These are phyloP conservation scores for Sonneratia alba DNA, from an alignment of 345 rosid genomes.

Conservation along the genomic window DNA sequence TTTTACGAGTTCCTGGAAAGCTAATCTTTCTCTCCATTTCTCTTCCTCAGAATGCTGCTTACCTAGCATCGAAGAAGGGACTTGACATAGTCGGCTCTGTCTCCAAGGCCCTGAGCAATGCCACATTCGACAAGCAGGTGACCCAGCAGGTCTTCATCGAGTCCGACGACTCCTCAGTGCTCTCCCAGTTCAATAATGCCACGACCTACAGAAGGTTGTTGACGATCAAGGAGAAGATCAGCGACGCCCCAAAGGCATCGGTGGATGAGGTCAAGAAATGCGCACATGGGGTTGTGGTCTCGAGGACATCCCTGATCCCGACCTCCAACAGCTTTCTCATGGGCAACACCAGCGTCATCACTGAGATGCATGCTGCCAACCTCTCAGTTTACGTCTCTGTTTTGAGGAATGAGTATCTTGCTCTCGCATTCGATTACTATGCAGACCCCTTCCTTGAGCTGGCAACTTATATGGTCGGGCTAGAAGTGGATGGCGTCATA, in stretches of 20 bases:
- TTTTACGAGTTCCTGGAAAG: background rate
- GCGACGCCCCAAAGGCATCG: constrained; percentile 40
- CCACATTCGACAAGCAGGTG: constrained; percentile 59
- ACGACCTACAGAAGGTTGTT: constrained; percentile 50
- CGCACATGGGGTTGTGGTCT: constrained; percentile 53
- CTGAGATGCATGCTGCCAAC: constrained; percentile 51
- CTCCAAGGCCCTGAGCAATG: constrained; percentile 41
- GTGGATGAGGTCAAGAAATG: constrained; percentile 56
- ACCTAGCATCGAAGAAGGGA: constrained; percentile 71
- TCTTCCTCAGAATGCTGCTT: constrained; percentile 64
- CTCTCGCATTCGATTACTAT: constrained; percentile 57
- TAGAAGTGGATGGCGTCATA: constrained; percentile 54
- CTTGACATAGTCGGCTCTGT: constrained; percentile 46
- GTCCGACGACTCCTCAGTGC: constrained; percentile 71
- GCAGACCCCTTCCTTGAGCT: constrained; percentile 62
- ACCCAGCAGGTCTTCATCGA: constrained; percentile 61
- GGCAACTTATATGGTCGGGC: constrained; percentile 44
- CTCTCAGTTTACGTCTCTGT: constrained; percentile 55
- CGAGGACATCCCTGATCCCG: constrained; percentile 33
- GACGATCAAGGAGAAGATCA: constrained; percentile 29
- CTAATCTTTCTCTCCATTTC: background rate
- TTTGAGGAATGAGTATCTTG: constrained; percentile 52
- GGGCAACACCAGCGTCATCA: constrained; percentile 32
- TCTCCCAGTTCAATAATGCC: constrained; percentile 37
- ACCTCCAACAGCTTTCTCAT: constrained; percentile 26